Evolutionary conservation across 164 flowering plant genomes (phyloP).

Genomic region (Buxus sempervirens): DNA sequence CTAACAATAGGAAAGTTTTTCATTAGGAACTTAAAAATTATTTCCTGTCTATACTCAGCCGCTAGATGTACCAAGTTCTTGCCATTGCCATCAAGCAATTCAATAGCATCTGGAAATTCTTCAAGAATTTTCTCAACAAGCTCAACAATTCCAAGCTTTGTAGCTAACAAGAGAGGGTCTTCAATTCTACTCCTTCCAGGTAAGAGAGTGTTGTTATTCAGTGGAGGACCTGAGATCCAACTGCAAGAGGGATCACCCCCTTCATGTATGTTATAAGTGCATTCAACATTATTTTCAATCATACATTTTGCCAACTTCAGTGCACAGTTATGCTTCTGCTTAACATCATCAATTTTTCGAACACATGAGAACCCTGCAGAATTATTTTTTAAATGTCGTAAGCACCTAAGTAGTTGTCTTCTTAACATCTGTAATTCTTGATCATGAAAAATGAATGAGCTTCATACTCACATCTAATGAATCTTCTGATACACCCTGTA

Average conservation of each 20-base stretch:
- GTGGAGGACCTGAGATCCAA: not conserved
- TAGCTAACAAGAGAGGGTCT: not conserved
- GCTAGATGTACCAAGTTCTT: constrained; percentile 1
- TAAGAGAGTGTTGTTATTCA: not conserved
- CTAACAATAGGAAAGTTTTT: not conserved
- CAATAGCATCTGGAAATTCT: constrained; percentile 1
- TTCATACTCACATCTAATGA: no score
- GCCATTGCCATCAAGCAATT: not conserved
- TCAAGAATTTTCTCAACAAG: not conserved
- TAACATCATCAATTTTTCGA: not conserved
- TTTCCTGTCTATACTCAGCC: not conserved
- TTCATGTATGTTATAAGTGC: not conserved
- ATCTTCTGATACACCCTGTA: no score
- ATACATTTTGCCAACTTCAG: not conserved
- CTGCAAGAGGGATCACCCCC: not conserved
- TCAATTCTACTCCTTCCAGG: not conserved
- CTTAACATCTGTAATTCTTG: no score
- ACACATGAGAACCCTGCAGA: not conserved
- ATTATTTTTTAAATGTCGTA: no score
- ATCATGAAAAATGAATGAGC: no score
- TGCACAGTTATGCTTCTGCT: not conserved
- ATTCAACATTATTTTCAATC: not conserved
- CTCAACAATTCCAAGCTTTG: not conserved
- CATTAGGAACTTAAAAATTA: not conserved
- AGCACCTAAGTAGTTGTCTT: no score